phyloP scores from a whole-genome alignment of 2,329 filamentous ascomycete species.

The Grosmannia penicillata region DNA sequence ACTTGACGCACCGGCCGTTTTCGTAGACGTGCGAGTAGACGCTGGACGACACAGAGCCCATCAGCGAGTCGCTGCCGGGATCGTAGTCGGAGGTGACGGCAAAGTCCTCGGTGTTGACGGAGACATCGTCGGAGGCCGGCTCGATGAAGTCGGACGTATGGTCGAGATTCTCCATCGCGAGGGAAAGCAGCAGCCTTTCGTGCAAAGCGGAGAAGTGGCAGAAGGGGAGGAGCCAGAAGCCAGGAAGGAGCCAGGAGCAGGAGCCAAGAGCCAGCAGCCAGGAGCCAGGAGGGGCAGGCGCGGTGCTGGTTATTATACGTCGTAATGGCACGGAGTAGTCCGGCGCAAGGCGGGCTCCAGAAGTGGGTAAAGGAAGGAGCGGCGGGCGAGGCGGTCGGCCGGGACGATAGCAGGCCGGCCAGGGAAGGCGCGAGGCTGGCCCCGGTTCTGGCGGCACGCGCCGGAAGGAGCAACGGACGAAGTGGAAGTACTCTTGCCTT shows the following conservation, averaged over 20 bases:
- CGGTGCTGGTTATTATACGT: too few species aligned
- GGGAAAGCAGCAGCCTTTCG: too few species aligned
- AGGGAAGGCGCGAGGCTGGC: too few species aligned
- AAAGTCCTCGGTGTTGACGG: slow-evolving; percentile 7
- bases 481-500: too few species aligned
- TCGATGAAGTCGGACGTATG: slow-evolving; percentile 10
- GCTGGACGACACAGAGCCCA: slow-evolving; percentile 24
- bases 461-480: too few species aligned
- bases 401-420: too few species aligned
- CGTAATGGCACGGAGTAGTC: too few species aligned
- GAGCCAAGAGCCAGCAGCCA: background rate
- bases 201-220: background rate
- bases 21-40: slow-evolving; percentile 22
- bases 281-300: too few species aligned
- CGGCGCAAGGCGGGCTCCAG: too few species aligned
- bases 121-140: slow-evolving; percentile 8
- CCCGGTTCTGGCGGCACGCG: too few species aligned
- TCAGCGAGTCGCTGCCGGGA: slow-evolving; percentile 19
- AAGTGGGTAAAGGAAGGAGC: too few species aligned
- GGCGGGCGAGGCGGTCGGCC: too few species aligned
- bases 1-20: slow-evolving; percentile 21
- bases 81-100: slow-evolving; percentile 24
- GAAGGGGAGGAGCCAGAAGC: background rate
- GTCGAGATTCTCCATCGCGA: slow-evolving; percentile 4
- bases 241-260: background rate